Evolutionary conservation across 2,329 filamentous ascomycete species (phyloP).

Genomic region (Didymosphaeria variabile): DNA sequence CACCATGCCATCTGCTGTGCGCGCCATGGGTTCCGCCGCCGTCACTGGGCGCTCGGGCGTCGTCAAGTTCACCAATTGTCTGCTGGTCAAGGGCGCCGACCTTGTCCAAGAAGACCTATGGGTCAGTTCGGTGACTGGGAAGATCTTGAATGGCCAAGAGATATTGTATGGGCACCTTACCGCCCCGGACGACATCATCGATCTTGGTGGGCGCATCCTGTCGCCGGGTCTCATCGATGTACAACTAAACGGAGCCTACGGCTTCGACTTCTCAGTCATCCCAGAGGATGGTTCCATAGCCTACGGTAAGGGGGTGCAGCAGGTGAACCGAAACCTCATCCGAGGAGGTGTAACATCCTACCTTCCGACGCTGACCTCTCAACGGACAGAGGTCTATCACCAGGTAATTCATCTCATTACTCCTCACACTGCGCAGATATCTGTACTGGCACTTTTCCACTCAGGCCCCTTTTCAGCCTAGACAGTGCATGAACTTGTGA

Average conservation of each 20-base stretch:
- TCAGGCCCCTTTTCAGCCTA: neutral
- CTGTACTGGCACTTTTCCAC: conserved; percentile 15
- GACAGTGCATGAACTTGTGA: neutral
- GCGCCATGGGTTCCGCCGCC: conserved; percentile 44
- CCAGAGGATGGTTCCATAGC: conserved; percentile 66
- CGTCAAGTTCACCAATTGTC: conserved; percentile 90
- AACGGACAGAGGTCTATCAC: conserved; percentile 82
- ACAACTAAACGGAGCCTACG: conserved; percentile 91
- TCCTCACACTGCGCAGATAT: neutral
- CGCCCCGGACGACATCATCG: conserved; percentile 76
- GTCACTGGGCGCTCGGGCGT: conserved; percentile 58
- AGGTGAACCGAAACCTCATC: conserved; percentile 76
- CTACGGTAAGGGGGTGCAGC: conserved; percentile 76
- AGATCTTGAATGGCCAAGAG: conserved; percentile 76
- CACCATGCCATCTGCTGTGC: conserved; percentile 53
- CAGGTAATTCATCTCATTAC: conserved; percentile 58
- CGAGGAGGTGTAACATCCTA: conserved; percentile 88
- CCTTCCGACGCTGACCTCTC: conserved; percentile 84
- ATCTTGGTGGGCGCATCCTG: conserved; percentile 84
- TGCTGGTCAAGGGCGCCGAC: conserved; percentile 72
- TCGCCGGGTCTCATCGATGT: conserved; percentile 89
- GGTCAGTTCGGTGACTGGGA: conserved; percentile 83
- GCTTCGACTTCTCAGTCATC: conserved; percentile 88
- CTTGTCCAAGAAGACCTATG: conserved; percentile 84
- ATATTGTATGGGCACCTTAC: conserved; percentile 73